Evolutionary conservation across 2,329 filamentous ascomycete genomes (phyloP).

Genomic region (Cercospora brassicicola): DNA sequence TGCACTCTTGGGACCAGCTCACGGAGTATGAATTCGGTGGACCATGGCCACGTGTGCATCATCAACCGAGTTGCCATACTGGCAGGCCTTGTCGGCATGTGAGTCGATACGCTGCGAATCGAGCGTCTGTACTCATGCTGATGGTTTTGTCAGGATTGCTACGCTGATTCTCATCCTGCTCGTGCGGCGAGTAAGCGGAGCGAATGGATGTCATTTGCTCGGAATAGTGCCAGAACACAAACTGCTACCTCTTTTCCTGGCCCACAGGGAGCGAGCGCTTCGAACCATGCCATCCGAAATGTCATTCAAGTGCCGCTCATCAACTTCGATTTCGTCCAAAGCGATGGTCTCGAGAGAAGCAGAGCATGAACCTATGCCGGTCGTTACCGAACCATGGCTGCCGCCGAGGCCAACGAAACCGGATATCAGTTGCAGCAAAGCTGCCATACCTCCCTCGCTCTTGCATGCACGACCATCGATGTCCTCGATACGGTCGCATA

Average conservation of each 20-base stretch:
- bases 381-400: conserved; percentile 6
- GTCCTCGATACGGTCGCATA: conserved; percentile 27
- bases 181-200: conserved; percentile 27
- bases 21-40: conserved; percentile 1
- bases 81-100: conserved; percentile 31
- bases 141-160: conserved; percentile 20
- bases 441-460: conserved; percentile 22
- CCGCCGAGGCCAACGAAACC: conserved; percentile 27
- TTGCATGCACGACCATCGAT: conserved; percentile 31
- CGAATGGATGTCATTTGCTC: conserved; percentile 31
- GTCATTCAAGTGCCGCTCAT: conserved; percentile 38
- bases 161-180: conserved; percentile 31
- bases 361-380: conserved; percentile 14
- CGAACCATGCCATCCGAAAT: conserved; percentile 31
- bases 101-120: conserved; percentile 9
- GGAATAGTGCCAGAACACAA: conserved; percentile 26
- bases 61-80: conserved; percentile 31
- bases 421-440: conserved; percentile 29
- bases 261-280: conserved; percentile 23
- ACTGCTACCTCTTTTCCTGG: conserved; percentile 27
- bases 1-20: conserved; percentile 16
- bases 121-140: conserved; percentile 3
- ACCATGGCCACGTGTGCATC: conserved; percentile 30
- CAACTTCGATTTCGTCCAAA: conserved; percentile 28
- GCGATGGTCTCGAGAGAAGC: conserved; percentile 13